These are phyloP conservation scores for Toxicodendron radicans DNA, from an alignment of 345 rosid genomes.

Conservation along the genomic window DNA sequence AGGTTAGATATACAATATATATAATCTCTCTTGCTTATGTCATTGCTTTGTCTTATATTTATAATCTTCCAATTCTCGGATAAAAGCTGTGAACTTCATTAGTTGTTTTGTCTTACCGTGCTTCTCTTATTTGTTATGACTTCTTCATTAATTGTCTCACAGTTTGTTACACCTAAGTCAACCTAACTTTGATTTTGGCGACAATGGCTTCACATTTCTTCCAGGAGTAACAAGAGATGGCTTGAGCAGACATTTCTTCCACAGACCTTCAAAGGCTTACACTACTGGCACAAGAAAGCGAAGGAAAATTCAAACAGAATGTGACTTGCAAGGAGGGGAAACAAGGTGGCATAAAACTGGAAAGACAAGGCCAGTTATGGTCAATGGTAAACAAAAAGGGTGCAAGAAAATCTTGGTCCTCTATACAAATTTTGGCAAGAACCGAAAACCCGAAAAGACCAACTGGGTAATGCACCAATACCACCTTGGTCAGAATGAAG, in stretches of 20 bases:
- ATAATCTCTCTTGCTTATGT: slow-evolving; percentile 7
- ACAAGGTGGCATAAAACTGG: slow-evolving; percentile 99
- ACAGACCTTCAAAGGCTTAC: slow-evolving; percentile 97
- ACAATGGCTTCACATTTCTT: slow-evolving; percentile 20
- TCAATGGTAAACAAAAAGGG: slow-evolving; percentile 89
- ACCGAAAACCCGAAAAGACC: slow-evolving; percentile 94
- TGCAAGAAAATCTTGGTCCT: slow-evolving; percentile 94
- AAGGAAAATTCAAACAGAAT: slow-evolving; percentile 93
- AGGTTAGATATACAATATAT: slow-evolving; percentile 39
- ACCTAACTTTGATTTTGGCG: slow-evolving; percentile 61
- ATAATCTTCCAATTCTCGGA: not conserved
- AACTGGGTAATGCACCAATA: slow-evolving; percentile 99
- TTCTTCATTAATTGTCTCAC: slow-evolving; percentile 17
- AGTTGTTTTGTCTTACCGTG: not conserved
- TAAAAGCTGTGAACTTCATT: slow-evolving; percentile 7
- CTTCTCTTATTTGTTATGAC: slow-evolving; percentile 34
- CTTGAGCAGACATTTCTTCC: slow-evolving; percentile 95
- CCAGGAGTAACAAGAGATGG: slow-evolving; percentile 99
- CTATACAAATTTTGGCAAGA: slow-evolving; percentile 95
- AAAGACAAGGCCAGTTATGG: slow-evolving; percentile 95
- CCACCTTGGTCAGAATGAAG: slow-evolving; percentile 90
- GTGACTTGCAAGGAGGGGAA: slow-evolving; percentile 95
- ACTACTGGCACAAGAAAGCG: slow-evolving; percentile 97
- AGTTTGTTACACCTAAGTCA: slow-evolving; percentile 58
- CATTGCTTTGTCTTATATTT: not conserved